These are phyloP conservation scores for Aspergillus novoparasiticus DNA, from an alignment of 2,329 filamentous ascomycete genomes.

Conservation along the genomic window DNA sequence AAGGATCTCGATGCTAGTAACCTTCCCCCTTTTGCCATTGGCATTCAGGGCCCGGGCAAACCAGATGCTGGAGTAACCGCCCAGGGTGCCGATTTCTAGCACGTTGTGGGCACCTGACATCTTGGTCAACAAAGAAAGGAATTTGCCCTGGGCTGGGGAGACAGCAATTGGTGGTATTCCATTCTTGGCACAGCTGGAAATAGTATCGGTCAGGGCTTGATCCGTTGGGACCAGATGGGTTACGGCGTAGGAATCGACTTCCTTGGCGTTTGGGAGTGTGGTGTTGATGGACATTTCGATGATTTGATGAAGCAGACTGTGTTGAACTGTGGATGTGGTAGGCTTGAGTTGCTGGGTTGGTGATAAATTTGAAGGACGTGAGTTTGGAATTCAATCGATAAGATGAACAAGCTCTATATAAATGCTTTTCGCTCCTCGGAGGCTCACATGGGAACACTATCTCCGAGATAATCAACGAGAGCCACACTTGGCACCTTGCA, in stretches of 20 bases:
- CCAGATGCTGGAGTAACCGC: neutral
- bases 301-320: neutral
- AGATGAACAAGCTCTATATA: neutral
- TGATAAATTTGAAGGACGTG: accelerated
- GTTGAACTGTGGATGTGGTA: neutral
- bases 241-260: neutral
- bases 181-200: neutral
- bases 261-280: neutral
- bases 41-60: neutral
- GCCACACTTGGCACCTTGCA: neutral
- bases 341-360: neutral
- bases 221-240: neutral
- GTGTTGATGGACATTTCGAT: neutral
- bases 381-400: neutral
- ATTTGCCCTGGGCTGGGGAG: neutral
- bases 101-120: neutral
- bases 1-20: neutral
- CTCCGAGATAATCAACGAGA: neutral
- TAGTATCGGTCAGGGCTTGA: neutral
- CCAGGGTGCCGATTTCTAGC: neutral
- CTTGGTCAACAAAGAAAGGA: neutral
- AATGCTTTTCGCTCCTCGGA: neutral
- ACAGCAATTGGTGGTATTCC: neutral
- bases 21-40: neutral
- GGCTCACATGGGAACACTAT: neutral